Evolutionary conservation across 2,329 filamentous ascomycete genomes (phyloP), one percentile per base, ranked within the genome.

Genomic region (Shiraia bambusicola): DNA sequence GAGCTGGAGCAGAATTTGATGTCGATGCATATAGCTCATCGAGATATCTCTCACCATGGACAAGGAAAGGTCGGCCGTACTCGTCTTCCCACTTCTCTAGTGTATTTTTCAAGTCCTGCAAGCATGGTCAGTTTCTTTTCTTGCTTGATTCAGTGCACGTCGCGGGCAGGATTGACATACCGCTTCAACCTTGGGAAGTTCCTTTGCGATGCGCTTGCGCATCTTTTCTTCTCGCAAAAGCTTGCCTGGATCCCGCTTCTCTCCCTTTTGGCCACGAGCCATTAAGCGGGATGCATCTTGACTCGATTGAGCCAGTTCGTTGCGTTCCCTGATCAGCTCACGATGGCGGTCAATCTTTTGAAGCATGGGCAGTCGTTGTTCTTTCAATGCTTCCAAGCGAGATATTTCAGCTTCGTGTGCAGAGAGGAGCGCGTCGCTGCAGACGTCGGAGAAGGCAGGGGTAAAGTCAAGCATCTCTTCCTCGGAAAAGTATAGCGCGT

Each of bases 391-490:
- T 66, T 95, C 88, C 0, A 98, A 76, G 15, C 91, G 82, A 6
- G 76, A 74, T 51, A 98, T 91, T 64, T 98, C 94, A 14, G 86
- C 84, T 73, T 98, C 93, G 61, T 98, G 94, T 0, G 93, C 91
- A 52, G 95, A 91, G 0, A 98, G 80, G 8, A 98, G 79, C 4
- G 93, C 93, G 66, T 98, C 93, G 58, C 90, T 96, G 71, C 94
- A 96, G 14, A 96, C 92, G 64, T 97, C 93, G 32, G 90, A 95
- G 66, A 97, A 97, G 29, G 91, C 93, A 0, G 94, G 93, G 0
- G 91, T 93, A 58, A 98, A 98, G 55, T 96, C 91, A 42, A 97
- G 81, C 91, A 97, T 97, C 72, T 98, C 93, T 61, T 98, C 93
- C 65, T 98, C 93, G 0, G 88, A 95, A 63, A 94, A 91, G 73